Evolutionary conservation across 805 yeast genomes (phyloP).

Genomic region (Suhomyces canberraensis): DNA sequence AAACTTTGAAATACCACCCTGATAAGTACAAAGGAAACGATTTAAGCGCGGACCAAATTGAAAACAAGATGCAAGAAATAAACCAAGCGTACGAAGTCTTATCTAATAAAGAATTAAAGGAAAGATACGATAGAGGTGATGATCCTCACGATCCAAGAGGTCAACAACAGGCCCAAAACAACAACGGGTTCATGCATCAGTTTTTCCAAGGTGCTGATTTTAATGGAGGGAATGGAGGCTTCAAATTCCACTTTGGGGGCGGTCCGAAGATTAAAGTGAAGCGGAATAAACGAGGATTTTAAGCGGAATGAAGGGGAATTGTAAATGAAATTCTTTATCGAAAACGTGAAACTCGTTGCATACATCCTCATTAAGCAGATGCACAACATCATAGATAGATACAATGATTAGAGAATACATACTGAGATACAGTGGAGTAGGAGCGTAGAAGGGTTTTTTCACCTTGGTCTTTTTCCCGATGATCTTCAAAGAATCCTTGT

Average conservation of each 20-base stretch:
- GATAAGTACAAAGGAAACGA: constrained; percentile 78
- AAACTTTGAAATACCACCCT: constrained; percentile 84
- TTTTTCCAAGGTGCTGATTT: constrained; percentile 8
- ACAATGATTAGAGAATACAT: no score
- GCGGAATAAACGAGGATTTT: no score
- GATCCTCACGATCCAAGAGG: constrained; percentile 44
- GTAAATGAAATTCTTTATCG: no score
- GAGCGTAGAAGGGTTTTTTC: no score
- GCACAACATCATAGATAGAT: no score
- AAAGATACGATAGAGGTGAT: constrained; percentile 63
- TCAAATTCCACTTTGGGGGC: constrained; percentile 1
- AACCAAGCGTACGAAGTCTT: constrained; percentile 90
- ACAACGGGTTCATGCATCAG: constrained; percentile 5
- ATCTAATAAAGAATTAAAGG: constrained; percentile 60
- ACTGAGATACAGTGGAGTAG: no score
- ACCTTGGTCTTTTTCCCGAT: no score
- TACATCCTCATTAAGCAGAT: no score
- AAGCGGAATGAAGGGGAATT: no score
- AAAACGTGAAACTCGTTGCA: no score
- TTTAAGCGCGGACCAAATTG: constrained; percentile 63
- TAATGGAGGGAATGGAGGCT: background rate
- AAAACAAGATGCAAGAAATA: constrained; percentile 83
- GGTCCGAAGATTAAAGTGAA: background rate
- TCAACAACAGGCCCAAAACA: constrained; percentile 4
- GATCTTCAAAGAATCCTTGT: no score